Conservation (phyloP, 495 filamentous ascomycete species). For the Talaromyces adpressus region DNA sequence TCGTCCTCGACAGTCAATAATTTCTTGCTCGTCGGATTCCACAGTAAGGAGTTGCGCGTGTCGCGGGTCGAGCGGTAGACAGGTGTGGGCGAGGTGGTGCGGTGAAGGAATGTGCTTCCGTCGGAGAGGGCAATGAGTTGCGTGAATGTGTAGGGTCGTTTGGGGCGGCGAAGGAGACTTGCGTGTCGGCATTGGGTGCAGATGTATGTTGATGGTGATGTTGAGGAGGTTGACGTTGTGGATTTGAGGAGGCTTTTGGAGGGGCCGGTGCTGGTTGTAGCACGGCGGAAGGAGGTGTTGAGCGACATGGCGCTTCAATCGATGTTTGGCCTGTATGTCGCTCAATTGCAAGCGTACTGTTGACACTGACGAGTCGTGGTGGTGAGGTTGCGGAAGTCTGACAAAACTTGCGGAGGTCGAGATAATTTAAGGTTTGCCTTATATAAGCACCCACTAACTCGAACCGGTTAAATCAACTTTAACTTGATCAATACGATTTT, state of each 20-base stretch:
- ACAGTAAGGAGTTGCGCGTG: constrained; percentile 77
- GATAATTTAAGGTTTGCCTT: constrained; percentile 4
- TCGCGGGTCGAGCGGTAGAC: constrained; percentile 76
- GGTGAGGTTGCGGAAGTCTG: neutral
- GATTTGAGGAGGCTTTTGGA: constrained; percentile 4
- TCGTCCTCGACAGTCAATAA: constrained; percentile 87
- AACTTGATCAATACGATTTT: neutral
- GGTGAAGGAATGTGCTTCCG: constrained; percentile 77
- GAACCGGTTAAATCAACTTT: neutral
- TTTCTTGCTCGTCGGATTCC: constrained; percentile 76
- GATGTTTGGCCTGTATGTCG: neutral
- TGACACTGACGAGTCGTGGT: neutral
- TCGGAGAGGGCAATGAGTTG: constrained; percentile 93
- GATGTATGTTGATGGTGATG: constrained; percentile 33
- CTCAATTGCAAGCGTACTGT: neutral
- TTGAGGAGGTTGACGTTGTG: constrained; percentile 24
- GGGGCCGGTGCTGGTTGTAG: constrained; percentile 13
- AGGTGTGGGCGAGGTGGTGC: constrained; percentile 77
- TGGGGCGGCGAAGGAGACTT: constrained; percentile 78
- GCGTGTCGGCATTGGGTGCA: constrained; percentile 64
- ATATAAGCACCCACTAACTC: neutral
- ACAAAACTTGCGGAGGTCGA: constrained; percentile 5
- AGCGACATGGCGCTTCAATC: constrained; percentile 24
- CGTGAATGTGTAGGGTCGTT: constrained; percentile 92
- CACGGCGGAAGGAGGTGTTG: constrained; percentile 37